Evolutionary conservation across 2,329 filamentous ascomycete species (phyloP).

Genomic region (Penicillium sp.): DNA sequence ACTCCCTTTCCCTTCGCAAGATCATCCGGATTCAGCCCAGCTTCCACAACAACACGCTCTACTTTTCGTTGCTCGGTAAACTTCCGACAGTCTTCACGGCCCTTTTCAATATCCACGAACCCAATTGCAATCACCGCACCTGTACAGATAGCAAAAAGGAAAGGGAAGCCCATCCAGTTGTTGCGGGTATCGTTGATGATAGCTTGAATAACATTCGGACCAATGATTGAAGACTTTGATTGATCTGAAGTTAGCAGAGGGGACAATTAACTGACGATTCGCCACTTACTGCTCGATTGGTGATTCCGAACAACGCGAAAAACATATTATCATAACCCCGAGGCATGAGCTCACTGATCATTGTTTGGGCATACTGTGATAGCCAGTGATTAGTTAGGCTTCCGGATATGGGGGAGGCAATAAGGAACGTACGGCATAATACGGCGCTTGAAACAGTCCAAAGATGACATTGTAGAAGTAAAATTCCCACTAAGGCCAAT

Average conservation of each 20-base stretch:
- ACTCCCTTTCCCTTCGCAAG: conserved; percentile 12
- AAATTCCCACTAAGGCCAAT: conserved; percentile 38
- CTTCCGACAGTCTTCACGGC: conserved; percentile 38
- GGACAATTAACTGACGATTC: background rate
- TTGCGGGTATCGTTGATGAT: conserved; percentile 45
- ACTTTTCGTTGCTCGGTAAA: conserved; percentile 39
- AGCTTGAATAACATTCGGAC: conserved; percentile 45
- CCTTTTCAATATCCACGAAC: conserved; percentile 45
- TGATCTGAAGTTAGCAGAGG: background rate
- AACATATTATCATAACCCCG: conserved; percentile 48
- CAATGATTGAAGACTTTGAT: conserved; percentile 45
- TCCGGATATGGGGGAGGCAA: background rate
- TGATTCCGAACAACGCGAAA: conserved; percentile 46
- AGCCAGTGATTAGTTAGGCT: background rate
- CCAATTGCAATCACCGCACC: conserved; percentile 41
- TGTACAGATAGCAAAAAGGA: conserved; percentile 41
- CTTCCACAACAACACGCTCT: conserved; percentile 28
- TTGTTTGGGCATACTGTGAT: conserved; percentile 42
- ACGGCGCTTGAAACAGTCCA: conserved; percentile 45
- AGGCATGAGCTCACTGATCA: conserved; percentile 47
- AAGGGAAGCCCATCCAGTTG: conserved; percentile 48
- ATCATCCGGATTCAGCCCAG: conserved; percentile 19
- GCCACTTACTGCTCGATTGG: conserved; percentile 42
- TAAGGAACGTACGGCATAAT: conserved; percentile 37
- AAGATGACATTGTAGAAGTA: conserved; percentile 47